phyloP scores from a whole-genome alignment of 1,284 basidiomycete genomes.

The Melampsora larici-populina region DNA sequence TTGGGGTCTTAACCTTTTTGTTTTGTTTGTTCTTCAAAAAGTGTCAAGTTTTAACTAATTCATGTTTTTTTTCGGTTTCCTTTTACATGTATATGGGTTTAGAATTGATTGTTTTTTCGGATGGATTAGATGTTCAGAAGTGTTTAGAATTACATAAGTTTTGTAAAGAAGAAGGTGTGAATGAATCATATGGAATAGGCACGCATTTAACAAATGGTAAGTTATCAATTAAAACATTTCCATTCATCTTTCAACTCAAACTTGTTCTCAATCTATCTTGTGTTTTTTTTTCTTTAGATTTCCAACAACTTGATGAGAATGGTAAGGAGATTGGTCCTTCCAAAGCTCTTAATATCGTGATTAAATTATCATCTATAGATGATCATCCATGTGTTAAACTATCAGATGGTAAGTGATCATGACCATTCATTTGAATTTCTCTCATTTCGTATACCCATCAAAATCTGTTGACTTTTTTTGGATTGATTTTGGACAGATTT shows the following conservation, averaged over 20 bases:
- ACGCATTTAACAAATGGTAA: slow-evolving; percentile 77
- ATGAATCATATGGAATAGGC: slow-evolving; percentile 81
- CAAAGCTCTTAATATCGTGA: slow-evolving; percentile 56
- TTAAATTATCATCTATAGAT: slow-evolving; percentile 76
- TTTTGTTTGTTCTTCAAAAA: too few species aligned
- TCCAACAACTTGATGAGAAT: neutral
- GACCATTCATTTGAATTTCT: neutral
- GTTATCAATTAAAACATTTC: neutral
- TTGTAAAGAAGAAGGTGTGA: slow-evolving; percentile 70
- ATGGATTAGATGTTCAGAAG: slow-evolving; percentile 70
- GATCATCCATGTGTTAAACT: slow-evolving; percentile 78
- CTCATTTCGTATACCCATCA: neutral
- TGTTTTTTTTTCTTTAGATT: neutral
- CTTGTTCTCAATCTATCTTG: neutral
- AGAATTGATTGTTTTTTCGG: slow-evolving; percentile 75
- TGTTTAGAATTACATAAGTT: slow-evolving; percentile 68
- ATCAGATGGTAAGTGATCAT: slow-evolving; percentile 63
- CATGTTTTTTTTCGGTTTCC: neutral
- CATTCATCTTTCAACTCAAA: neutral
- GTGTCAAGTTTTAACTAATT: too few species aligned
- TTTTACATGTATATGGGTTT: neutral
- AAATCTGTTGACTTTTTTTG: neutral
- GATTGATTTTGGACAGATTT: neutral
- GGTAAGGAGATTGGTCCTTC: neutral
- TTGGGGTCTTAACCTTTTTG: too few species aligned